A percentile compares a stretch with the other conserved stretches of the same genome.
Conservation (phyloP, 768 basidiomycete species). For the Cystoderma amianthinum region DNA sequence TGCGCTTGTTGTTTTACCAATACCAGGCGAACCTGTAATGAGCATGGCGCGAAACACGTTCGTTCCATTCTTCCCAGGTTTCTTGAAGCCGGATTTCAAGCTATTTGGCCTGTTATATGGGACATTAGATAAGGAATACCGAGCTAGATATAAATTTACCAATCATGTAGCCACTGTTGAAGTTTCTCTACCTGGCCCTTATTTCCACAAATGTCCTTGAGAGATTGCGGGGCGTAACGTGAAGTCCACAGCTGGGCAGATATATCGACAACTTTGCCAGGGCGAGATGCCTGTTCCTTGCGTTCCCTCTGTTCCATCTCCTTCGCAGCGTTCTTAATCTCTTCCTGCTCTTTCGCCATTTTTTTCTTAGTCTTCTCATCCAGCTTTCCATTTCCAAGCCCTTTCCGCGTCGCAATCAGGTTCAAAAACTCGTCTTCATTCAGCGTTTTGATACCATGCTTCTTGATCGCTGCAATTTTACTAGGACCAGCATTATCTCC, state of each 20-base stretch:
- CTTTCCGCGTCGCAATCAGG: slow-evolving; percentile 70
- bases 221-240: slow-evolving; percentile 81
- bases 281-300: slow-evolving; percentile 15
- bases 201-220: slow-evolving; percentile 95
- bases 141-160: slow-evolving; percentile 50
- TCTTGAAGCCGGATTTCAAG: slow-evolving; percentile 77
- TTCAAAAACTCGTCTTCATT: slow-evolving; percentile 84
- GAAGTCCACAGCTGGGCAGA: slow-evolving; percentile 87
- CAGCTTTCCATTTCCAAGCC: slow-evolving; percentile 36
- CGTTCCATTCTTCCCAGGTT: slow-evolving; percentile 88
- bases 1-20: slow-evolving; percentile 95
- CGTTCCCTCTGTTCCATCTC: slow-evolving; percentile 72
- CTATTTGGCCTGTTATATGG: slow-evolving; percentile 64
- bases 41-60: slow-evolving; percentile 82
- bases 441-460: slow-evolving; percentile 68
- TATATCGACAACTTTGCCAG: slow-evolving; percentile 29
- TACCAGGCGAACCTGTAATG: slow-evolving; percentile 92
- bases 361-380: slow-evolving; percentile 83
- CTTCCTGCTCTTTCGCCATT: slow-evolving; percentile 71
- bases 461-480: slow-evolving; percentile 84
- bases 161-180: slow-evolving; percentile 79
- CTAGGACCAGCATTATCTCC: slow-evolving; percentile 84
- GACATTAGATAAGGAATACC: too few relatives aligned
- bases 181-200: slow-evolving; percentile 89
- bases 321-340: slow-evolving; percentile 64